A percentile compares a stretch with the other conserved stretches of the same genome.
These are phyloP conservation scores for Verticillium klebahnii DNA, from an alignment of 2,329 filamentous ascomycete species.

Conservation along the genomic window DNA sequence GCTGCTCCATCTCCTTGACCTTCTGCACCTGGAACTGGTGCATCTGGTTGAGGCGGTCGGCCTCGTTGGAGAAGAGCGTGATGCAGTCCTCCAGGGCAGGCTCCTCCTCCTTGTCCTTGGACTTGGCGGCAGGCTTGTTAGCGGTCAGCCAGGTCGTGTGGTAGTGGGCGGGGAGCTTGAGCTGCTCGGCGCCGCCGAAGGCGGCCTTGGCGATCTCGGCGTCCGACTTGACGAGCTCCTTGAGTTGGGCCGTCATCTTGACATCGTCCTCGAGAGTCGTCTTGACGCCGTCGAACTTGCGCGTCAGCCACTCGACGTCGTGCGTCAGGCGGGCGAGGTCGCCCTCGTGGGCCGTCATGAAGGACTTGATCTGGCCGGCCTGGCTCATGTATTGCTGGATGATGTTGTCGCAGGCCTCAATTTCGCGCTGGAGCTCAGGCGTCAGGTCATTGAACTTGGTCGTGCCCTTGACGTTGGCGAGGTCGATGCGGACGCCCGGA, in stretches of 20 bases:
- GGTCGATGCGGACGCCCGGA: slow-evolving; percentile 73
- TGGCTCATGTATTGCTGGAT: slow-evolving; percentile 77
- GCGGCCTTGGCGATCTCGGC: slow-evolving; percentile 65
- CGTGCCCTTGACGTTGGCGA: slow-evolving; percentile 74
- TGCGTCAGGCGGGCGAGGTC: slow-evolving; percentile 42
- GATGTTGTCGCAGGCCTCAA: slow-evolving; percentile 72
- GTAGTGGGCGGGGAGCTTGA: slow-evolving; percentile 61
- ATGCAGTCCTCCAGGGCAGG: slow-evolving; percentile 26
- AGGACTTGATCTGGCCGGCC: slow-evolving; percentile 70
- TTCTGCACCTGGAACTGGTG: slow-evolving; percentile 31
- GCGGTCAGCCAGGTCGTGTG: slow-evolving; percentile 42
- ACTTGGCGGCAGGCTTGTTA: slow-evolving; percentile 15
- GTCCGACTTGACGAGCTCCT: slow-evolving; percentile 55
- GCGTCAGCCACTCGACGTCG: slow-evolving; percentile 44
- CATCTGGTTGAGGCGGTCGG: slow-evolving; percentile 24
- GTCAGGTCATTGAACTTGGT: slow-evolving; percentile 90
- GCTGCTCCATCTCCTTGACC: slow-evolving; percentile 38
- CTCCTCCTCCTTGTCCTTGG: slow-evolving; percentile 34
- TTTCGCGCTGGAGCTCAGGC: slow-evolving; percentile 72
- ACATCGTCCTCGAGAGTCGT: slow-evolving; percentile 51
- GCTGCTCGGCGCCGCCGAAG: slow-evolving; percentile 70
- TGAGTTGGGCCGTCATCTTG: slow-evolving; percentile 59
- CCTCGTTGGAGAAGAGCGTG: slow-evolving; percentile 13
- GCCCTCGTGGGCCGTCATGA: slow-evolving; percentile 51
- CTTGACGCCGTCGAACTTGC: slow-evolving; percentile 40